These are phyloP conservation scores for Xylariomycetidae sp. DNA, from an alignment of 2,329 filamentous ascomycete genomes.

Conservation along the genomic window DNA sequence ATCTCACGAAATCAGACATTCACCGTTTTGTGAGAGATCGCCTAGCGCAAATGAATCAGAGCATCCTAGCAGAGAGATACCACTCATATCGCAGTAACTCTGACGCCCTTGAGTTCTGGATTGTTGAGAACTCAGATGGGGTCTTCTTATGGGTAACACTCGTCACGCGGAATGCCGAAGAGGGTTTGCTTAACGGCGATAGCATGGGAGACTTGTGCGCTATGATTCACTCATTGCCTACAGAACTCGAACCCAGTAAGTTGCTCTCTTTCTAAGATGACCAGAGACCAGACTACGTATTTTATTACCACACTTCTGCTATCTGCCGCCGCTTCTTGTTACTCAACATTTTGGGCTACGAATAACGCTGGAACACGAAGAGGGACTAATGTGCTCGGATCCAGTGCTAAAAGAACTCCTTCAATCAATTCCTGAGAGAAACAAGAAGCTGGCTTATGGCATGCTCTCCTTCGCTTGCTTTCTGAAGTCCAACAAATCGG, in stretches of 20 bases:
- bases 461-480: too few species aligned
- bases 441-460: too few species aligned
- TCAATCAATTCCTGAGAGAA: too few species aligned
- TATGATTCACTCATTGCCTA: constrained; percentile 8
- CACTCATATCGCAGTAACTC: background rate
- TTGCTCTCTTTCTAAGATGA: too few species aligned
- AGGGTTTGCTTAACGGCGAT: constrained; percentile 10
- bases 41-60: constrained; percentile 5
- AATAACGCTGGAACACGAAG: too few species aligned
- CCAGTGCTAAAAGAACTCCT: too few species aligned
- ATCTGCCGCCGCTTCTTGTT: too few species aligned
- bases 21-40: constrained; percentile 3
- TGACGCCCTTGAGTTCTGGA: background rate
- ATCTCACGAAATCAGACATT: constrained; percentile 12
- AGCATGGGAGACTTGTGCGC: constrained; percentile 5
- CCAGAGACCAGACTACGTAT: too few species aligned
- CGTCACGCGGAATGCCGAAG: constrained; percentile 10
- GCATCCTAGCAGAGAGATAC: background rate
- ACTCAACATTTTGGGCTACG: too few species aligned
- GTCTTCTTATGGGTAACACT: constrained; percentile 19
- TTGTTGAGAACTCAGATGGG: constrained; percentile 10
- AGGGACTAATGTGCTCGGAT: too few species aligned
- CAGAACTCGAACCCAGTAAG: constrained; percentile 12
- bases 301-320: too few species aligned
- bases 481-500: too few species aligned